These are phyloP conservation scores for Phytophthora multivora DNA, from an alignment of 352 stramenopile genomes.

Conservation along the genomic window DNA sequence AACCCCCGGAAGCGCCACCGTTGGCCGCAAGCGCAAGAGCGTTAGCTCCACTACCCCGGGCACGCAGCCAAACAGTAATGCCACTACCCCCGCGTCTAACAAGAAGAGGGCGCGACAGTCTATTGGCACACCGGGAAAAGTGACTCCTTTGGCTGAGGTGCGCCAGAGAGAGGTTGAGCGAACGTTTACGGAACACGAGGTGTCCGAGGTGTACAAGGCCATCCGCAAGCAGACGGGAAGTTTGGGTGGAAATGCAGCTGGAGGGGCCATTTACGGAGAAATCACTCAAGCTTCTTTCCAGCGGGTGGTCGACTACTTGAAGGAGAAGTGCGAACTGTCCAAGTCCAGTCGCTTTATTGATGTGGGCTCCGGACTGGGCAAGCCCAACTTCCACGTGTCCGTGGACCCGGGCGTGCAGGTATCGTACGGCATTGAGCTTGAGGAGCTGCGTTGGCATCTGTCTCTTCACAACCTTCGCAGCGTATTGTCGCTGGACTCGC, in stretches of 20 bases:
- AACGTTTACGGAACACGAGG: constrained; percentile 81
- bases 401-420: constrained; percentile 96
- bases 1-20: background rate
- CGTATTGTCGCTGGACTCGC: constrained; percentile 76
- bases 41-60: constrained; percentile 22
- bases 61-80: constrained; percentile 19
- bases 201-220: constrained; percentile 91
- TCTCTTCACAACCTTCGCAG: constrained; percentile 93
- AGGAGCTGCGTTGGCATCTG: constrained; percentile 94
- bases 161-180: constrained; percentile 73
- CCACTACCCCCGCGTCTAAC: constrained; percentile 19
- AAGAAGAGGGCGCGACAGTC: constrained; percentile 73
- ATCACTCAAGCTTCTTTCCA: constrained; percentile 97
- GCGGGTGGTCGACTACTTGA: constrained; percentile 95
- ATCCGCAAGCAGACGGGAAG: constrained; percentile 94
- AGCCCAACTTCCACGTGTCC: constrained; percentile 97
- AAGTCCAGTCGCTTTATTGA: constrained; percentile 94
- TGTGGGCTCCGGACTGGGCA: constrained; percentile 96
- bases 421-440: constrained; percentile 96
- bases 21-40: constrained; percentile 64
- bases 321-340: constrained; percentile 91
- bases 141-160: constrained; percentile 56
- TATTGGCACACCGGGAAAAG: constrained; percentile 75
- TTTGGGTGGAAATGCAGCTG: constrained; percentile 94
- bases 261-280: constrained; percentile 98